A percentile compares a stretch with the other conserved stretches of the same genome.
Conservation (phyloP, 2,329 filamentous ascomycete genomes). For the Aspergillus sp. region DNA sequence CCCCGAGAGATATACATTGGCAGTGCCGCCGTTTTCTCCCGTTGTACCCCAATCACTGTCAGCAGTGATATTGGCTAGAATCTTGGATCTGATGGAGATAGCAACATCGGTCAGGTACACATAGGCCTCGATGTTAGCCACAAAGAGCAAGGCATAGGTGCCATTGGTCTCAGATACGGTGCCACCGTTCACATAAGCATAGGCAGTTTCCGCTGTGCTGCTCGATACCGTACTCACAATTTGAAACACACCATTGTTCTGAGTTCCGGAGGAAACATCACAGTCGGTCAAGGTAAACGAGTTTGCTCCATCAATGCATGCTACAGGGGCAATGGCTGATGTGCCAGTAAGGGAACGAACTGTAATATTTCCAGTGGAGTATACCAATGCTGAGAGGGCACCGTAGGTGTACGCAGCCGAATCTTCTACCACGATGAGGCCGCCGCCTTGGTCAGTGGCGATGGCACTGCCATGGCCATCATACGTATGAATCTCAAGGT, state of each 20-base stretch:
- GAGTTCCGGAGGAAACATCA: neutral
- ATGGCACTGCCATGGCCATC: neutral
- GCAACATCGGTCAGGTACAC: neutral
- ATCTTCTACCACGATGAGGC: neutral
- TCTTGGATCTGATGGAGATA: neutral
- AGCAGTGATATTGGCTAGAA: neutral
- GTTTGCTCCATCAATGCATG: neutral
- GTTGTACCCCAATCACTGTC: neutral
- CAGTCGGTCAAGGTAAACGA: neutral
- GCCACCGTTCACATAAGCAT: neutral
- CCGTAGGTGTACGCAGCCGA: neutral
- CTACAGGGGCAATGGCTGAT: neutral
- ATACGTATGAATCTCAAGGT: neutral
- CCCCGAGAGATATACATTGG: neutral
- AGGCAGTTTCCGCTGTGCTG: neutral
- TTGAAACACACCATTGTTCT: neutral
- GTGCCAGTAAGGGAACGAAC: neutral
- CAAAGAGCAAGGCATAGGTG: neutral
- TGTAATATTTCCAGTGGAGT: neutral
- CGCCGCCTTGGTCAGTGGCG: neutral
- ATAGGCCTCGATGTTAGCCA: neutral
- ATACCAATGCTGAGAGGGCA: neutral
- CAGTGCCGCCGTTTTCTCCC: neutral
- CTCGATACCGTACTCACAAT: neutral
- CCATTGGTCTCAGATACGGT: neutral